These are phyloP conservation scores for Pyrus communis DNA, from an alignment of 306 rosid genomes.

Conservation along the genomic window DNA sequence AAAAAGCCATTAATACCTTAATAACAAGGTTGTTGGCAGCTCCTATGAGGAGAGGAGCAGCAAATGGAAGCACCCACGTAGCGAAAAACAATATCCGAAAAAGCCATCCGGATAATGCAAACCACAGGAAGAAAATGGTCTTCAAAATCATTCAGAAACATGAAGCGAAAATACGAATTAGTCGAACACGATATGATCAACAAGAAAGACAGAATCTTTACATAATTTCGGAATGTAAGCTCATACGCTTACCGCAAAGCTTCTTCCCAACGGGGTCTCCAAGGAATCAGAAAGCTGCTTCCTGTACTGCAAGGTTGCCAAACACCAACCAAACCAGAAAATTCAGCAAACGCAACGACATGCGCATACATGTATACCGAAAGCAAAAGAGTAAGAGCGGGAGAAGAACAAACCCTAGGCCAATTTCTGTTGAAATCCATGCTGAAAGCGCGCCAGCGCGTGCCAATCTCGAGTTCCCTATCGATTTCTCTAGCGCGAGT, in stretches of 20 bases:
- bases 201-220: neutral
- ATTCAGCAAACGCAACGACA: neutral
- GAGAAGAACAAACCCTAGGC: slow-evolving; percentile 60
- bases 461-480: slow-evolving; percentile 74
- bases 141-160: slow-evolving; percentile 18
- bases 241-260: slow-evolving; percentile 45
- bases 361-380: neutral
- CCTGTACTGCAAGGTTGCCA: slow-evolving; percentile 64
- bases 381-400: neutral
- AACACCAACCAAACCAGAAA: neutral
- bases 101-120: slow-evolving; percentile 95
- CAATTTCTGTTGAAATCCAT: slow-evolving; percentile 65
- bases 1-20: slow-evolving; percentile 48
- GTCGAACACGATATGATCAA: neutral
- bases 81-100: slow-evolving; percentile 68
- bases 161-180: neutral
- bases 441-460: slow-evolving; percentile 57
- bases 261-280: slow-evolving; percentile 68
- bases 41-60: slow-evolving; percentile 91
- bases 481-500: slow-evolving; percentile 73
- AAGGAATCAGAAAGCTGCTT: slow-evolving; percentile 50
- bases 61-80: slow-evolving; percentile 86
- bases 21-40: slow-evolving; percentile 72
- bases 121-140: slow-evolving; percentile 94
- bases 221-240: neutral